A percentile compares a stretch with the other conserved stretches of the same genome.
Conservation (phyloP, 148 eudicot species). For the Heliosperma pusillum region DNA sequence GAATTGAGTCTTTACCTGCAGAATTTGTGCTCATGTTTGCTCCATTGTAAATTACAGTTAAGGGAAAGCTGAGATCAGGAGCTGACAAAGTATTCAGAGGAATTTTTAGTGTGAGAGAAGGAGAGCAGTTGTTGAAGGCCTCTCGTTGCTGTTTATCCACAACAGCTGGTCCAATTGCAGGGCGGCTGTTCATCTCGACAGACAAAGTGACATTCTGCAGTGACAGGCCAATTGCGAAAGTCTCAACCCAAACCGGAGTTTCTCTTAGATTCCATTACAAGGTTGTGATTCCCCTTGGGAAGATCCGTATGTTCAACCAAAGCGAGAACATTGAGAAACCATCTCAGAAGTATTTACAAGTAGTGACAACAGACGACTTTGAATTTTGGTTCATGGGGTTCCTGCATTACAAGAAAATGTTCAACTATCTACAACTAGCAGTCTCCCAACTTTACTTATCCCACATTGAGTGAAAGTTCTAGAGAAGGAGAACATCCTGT, state of each 20-base stretch:
- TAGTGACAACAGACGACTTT: constrained; percentile 31
- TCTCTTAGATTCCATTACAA: constrained; percentile 19
- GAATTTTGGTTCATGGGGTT: constrained; percentile 53
- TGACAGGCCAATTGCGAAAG: constrained; percentile 2
- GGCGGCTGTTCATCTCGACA: constrained; percentile 14
- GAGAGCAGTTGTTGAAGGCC: constrained; percentile 11
- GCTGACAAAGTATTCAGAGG: constrained; percentile 9
- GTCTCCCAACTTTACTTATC: background rate
- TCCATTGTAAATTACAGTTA: background rate
- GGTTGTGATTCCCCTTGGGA: constrained; percentile 38
- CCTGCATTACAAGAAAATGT: constrained; percentile 27
- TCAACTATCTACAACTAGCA: constrained; percentile 25
- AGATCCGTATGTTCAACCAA: constrained; percentile 30
- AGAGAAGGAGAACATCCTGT: background rate
- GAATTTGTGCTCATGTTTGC: background rate
- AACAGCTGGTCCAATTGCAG: constrained; percentile 17
- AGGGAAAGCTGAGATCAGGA: constrained; percentile 5
- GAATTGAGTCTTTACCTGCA: background rate
- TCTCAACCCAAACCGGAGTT: constrained; percentile 6
- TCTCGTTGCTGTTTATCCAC: constrained; percentile 16
- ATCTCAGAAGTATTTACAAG: constrained; percentile 38
- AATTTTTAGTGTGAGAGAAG: constrained; percentile 19
- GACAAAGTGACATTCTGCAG: constrained; percentile 18
- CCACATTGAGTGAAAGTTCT: background rate
- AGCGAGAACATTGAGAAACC: constrained; percentile 32